Conservation (phyloP, 495 filamentous ascomycete species). For the Saxophila tyrrhenica region DNA sequence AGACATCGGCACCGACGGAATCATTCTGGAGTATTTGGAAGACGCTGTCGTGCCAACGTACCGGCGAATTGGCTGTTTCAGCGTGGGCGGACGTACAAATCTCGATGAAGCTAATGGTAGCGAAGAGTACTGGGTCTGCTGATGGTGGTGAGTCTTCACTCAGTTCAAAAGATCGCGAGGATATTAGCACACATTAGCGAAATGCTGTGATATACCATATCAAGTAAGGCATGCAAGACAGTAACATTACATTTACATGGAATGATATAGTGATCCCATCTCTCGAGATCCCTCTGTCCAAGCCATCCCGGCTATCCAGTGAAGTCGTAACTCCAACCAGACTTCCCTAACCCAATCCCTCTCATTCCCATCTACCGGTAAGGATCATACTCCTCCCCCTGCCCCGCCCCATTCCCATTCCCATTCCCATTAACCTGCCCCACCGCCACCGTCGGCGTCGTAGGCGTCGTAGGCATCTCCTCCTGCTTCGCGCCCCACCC, state of each 20-base stretch:
- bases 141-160: too few species aligned
- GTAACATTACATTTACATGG: neutral
- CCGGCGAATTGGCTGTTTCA: too few species aligned
- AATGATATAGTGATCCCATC: neutral
- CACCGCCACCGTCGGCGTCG: neutral
- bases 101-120: too few species aligned
- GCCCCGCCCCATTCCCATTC: neutral
- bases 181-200: too few species aligned
- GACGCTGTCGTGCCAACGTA: too few species aligned
- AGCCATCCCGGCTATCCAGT: neutral
- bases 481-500: constrained; percentile 10
- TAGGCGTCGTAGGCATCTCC: constrained; percentile 3
- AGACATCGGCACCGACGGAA: too few species aligned
- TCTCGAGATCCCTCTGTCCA: neutral
- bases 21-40: too few species aligned
- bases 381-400: constrained; percentile 1
- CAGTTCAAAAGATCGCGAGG: too few species aligned
- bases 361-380: neutral
- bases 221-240: too few species aligned
- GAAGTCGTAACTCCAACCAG: neutral
- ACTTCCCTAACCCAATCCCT: neutral
- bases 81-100: too few species aligned
- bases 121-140: too few species aligned
- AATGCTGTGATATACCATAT: too few species aligned
- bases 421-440: neutral